These are phyloP conservation scores for Pestalotiopsis sp. DNA, from an alignment of 2,329 filamentous ascomycete genomes.

Conservation along the genomic window DNA sequence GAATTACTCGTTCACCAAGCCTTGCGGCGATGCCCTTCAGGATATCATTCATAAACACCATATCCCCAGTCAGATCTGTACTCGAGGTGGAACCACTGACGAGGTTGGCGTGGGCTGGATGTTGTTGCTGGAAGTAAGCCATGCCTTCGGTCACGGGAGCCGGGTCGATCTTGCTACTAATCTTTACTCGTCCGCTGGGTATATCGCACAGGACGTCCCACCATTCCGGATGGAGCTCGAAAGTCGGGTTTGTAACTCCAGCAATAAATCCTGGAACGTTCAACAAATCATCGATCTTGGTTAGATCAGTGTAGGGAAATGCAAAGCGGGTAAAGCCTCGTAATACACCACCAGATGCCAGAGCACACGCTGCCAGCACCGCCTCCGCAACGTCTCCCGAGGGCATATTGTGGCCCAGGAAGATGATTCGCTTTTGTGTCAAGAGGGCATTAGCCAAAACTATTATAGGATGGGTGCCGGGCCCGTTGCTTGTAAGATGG, in stretches of 20 bases:
- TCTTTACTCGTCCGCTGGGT: conserved; percentile 89
- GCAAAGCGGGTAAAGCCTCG: conserved; percentile 94
- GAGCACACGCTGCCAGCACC: conserved; percentile 93
- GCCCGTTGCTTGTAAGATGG: conserved; percentile 90
- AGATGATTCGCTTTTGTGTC: conserved; percentile 95
- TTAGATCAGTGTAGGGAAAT: conserved; percentile 97
- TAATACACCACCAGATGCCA: conserved; percentile 89
- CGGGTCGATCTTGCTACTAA: conserved; percentile 83
- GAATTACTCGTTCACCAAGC: conserved; percentile 86
- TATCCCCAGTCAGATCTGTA: conserved; percentile 80
- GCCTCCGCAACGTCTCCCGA: conserved; percentile 96
- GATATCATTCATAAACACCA: conserved; percentile 85
- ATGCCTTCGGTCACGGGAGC: conserved; percentile 84
- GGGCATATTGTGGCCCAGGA: conserved; percentile 91
- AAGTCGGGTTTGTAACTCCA: conserved; percentile 95
- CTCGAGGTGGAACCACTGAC: conserved; percentile 38
- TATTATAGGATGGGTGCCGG: conserved; percentile 90
- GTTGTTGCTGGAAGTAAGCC: conserved; percentile 83
- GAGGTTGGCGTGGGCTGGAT: conserved; percentile 57
- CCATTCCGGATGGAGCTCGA: conserved; percentile 94
- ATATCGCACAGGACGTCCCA: conserved; percentile 97
- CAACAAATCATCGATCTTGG: conserved; percentile 94
- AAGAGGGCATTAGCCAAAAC: conserved; percentile 92
- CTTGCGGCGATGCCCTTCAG: conserved; percentile 81
- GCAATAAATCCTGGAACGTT: conserved; percentile 98